Conservation (phyloP, 2,329 filamentous ascomycete genomes). For the Pyrenophora seminiperda region DNA sequence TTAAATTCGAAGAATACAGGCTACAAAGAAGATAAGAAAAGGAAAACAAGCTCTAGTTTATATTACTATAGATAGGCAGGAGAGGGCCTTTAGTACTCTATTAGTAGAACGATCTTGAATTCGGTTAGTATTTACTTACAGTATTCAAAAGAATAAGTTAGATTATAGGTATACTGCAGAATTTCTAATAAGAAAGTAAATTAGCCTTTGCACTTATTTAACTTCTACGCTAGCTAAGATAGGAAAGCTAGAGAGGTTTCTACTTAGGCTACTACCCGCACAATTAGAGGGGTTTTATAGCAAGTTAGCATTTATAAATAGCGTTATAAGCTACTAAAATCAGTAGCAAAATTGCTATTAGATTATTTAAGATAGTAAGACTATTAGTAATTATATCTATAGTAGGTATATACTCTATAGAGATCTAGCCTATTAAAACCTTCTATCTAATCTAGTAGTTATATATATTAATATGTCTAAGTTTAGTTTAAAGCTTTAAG, state of each 20-base stretch:
- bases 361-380: slow-evolving; percentile 26
- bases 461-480: no score
- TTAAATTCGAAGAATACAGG: slow-evolving; percentile 7
- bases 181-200: slow-evolving; percentile 4
- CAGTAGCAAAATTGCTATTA: slow-evolving; percentile 17
- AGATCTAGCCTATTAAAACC: no score
- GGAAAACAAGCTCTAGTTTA: slow-evolving; percentile 5
- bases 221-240: slow-evolving; percentile 19
- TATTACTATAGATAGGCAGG: slow-evolving; percentile 7
- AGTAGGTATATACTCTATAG: no score
- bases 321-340: slow-evolving; percentile 18
- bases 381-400: no score
- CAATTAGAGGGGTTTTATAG: slow-evolving; percentile 23
- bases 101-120: slow-evolving; percentile 1
- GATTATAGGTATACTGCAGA: not conserved
- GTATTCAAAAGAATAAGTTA: slow-evolving; percentile 8
- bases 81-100: slow-evolving; percentile 17
- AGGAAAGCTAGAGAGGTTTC: slow-evolving; percentile 17
- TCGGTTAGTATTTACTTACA: slow-evolving; percentile 9
- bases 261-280: slow-evolving; percentile 11
- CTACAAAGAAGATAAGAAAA: slow-evolving; percentile 9
- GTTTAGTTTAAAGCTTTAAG: no score
- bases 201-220: slow-evolving; percentile 7
- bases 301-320: slow-evolving; percentile 23
- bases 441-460: no score